Conservation (phyloP, 2,329 filamentous ascomycete species). For the Colletotrichum sp. region DNA sequence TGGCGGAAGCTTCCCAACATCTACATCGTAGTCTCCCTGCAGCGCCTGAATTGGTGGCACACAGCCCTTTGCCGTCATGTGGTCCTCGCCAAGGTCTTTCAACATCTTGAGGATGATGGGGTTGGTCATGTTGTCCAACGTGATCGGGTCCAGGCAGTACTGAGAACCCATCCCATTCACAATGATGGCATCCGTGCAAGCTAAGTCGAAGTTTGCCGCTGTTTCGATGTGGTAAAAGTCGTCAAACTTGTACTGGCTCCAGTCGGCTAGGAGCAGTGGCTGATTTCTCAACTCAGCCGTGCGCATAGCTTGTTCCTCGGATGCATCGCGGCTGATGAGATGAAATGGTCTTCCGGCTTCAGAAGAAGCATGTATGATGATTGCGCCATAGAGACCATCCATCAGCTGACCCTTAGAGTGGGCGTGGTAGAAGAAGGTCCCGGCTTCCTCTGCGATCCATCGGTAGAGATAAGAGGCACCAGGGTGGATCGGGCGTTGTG, state of each 20-base stretch:
- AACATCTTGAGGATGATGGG: neutral
- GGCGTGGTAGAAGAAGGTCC: conserved; percentile 16
- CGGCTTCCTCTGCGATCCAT: conserved; percentile 16
- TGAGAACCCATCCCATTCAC: neutral
- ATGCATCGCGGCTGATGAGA: neutral
- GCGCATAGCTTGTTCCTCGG: neutral
- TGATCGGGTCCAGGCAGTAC: neutral
- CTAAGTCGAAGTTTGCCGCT: neutral
- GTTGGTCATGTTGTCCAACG: neutral
- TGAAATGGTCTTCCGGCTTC: neutral
- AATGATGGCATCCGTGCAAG: neutral
- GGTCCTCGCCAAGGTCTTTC: neutral
- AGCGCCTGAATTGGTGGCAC: neutral
- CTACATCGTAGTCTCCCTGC: neutral
- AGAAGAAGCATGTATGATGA: neutral
- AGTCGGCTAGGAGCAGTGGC: conserved; percentile 19
- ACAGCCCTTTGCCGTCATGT: neutral
- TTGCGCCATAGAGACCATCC: conserved; percentile 18
- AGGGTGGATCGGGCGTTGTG: conserved; percentile 43
- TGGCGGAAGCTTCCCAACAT: neutral
- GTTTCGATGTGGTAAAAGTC: neutral
- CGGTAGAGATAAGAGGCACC: conserved; percentile 39
- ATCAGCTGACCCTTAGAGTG: neutral
- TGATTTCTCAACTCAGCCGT: neutral
- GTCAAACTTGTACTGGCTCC: conserved; percentile 19